Evolutionary conservation across 192 early-diverging fungal genomes (phyloP).

Genomic region (Coemansia sp.): DNA sequence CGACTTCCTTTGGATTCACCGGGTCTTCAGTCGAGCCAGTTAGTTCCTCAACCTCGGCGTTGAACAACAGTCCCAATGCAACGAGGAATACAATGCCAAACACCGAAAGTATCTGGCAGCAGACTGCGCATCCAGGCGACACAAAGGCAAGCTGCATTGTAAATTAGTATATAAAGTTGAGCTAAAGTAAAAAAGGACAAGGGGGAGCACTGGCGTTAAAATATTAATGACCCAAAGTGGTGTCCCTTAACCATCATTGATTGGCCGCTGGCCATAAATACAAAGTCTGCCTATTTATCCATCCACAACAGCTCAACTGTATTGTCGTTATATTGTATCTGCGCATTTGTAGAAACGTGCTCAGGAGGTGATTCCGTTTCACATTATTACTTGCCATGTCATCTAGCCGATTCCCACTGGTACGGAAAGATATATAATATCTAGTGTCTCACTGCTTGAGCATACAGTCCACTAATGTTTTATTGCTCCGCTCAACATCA

Average conservation of each 20-base stretch:
- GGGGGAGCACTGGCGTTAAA: no score
- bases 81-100: slow-evolving; percentile 53
- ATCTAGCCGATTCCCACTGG: slow-evolving; percentile 15
- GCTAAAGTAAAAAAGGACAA: no score
- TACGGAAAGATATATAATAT: background rate
- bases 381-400: background rate
- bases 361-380: no score
- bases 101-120: slow-evolving; percentile 51
- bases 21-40: slow-evolving; percentile 52
- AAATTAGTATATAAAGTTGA: slow-evolving; percentile 1
- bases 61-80: slow-evolving; percentile 50
- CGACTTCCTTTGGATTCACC: slow-evolving; percentile 52
- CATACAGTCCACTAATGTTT: background rate
- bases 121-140: slow-evolving; percentile 52
- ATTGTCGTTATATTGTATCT: no score
- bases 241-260: background rate
- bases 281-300: background rate
- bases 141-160: slow-evolving; percentile 53
- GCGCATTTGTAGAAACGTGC: no score
- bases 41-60: slow-evolving; percentile 49
- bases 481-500: background rate
- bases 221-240: background rate
- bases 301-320: background rate
- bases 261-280: background rate
- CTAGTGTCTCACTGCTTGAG: background rate